Base-by-base conservation (phyloP, 805 yeast genomes). In the Zygosaccharomyces pseudorouxii region DNA sequence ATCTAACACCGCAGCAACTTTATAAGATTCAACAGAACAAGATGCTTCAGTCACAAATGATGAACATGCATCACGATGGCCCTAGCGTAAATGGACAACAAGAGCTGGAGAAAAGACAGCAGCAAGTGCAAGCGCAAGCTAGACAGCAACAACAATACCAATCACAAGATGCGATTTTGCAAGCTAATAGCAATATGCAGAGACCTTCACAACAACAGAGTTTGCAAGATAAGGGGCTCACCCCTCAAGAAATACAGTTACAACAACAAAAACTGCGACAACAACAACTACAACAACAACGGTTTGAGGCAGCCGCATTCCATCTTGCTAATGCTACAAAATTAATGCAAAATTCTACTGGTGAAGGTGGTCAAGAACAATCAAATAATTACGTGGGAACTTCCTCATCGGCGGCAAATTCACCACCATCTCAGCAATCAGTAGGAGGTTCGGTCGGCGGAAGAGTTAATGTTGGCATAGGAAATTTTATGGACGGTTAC, bases 251-350 rank as follows among this genome's bases (percentile, higher is more conserved):
- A 25, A 65, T 65, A 30, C 69, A 65, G 50, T 50, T 53, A 27
- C 69, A 64, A 38, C 69, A 65, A 33, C 68, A 63, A 50, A 58
- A 62, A 42, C 52, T 65, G 45, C 59, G 66, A 51, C 68, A 65
- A 46, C 68, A 64, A 38, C 69, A 65, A 45, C 41, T 62, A 5
- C 69, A 65, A 46, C 68, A 65, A 36, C 67, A 63, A 40, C 55
- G 62, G 28, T 62, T 62, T 40, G 68, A 65, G 49, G 64, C 62
- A 6, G 69, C 67, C 5, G 67, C 67, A 12, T 62, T 56, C 38
- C 67, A 64, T 39, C 42, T 63, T 16, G 63, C 67, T 2, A 64
- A 64, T 42, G 63, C 66, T 3, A 56, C 65, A n/a, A 60, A 61
- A 50, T 42, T 62, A 25, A 59, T 58, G 63, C 65, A 57, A 47